Percentiles rank a stretch among this genome's conserved stretches.
Conservation (phyloP, 2,329 filamentous ascomycete species). For the Apiospora aurea region DNA sequence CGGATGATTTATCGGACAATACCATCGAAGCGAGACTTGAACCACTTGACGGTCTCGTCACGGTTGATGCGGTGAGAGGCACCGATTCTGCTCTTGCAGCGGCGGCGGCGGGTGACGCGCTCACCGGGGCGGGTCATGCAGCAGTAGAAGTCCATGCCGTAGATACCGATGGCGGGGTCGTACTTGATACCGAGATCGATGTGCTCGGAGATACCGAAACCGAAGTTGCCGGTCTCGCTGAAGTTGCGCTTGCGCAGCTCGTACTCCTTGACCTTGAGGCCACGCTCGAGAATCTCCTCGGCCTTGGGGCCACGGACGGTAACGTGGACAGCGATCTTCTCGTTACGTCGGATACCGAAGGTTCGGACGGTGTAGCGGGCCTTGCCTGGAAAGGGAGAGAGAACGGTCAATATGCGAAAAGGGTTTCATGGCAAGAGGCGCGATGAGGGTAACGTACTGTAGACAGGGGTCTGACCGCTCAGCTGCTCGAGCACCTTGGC, state of each 20-base stretch:
- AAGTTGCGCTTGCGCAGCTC: constrained; percentile 99
- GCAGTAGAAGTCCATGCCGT: constrained; percentile 99
- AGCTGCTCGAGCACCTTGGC: constrained; percentile 99
- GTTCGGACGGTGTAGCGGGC: constrained; percentile 99
- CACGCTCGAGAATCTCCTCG: constrained; percentile 99
- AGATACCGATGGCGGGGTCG: constrained; percentile 97
- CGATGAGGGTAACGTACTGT: constrained; percentile 71
- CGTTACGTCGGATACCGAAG: constrained; percentile 99
- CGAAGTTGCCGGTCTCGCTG: constrained; percentile 99
- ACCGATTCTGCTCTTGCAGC: constrained; percentile 86
- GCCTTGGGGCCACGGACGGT: constrained; percentile 99
- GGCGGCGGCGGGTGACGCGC: constrained; percentile 94
- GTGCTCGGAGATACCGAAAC: constrained; percentile 99
- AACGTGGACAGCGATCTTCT: constrained; percentile 99
- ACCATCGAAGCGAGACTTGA: constrained; percentile 88
- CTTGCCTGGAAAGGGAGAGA: constrained; percentile 72
- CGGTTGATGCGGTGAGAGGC: constrained; percentile 92
- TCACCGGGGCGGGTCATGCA: constrained; percentile 99
- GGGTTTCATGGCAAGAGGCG: not conserved
- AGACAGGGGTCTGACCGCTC: constrained; percentile 99
- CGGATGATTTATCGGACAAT: constrained; percentile 86
- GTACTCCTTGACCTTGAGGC: constrained; percentile 99
- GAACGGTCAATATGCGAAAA: constrained; percentile 25
- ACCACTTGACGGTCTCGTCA: constrained; percentile 97
- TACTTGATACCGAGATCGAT: constrained; percentile 99